Percentiles rank a stretch among this genome's conserved stretches.
Conservation (phyloP, 805 yeast species). For the Wickerhamiella azymoides region DNA sequence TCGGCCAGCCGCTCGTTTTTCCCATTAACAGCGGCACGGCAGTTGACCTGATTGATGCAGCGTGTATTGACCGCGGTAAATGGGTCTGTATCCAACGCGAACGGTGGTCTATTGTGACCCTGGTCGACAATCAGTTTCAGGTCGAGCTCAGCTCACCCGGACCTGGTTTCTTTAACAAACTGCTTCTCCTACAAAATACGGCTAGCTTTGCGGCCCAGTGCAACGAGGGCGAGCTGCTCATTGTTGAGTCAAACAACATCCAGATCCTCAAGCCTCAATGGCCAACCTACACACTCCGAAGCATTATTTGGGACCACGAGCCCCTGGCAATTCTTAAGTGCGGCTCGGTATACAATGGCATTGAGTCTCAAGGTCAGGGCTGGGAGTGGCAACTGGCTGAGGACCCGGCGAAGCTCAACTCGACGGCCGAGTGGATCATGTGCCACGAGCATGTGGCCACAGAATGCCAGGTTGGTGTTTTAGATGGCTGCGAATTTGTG, state of each 20-base stretch:
- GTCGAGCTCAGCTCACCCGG: constrained; percentile 7
- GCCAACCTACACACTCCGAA: constrained; percentile 1
- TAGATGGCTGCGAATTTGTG: background rate
- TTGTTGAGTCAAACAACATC: constrained; percentile 10
- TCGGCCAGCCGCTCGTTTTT: background rate
- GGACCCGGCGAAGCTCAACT: background rate
- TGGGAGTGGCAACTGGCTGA: background rate
- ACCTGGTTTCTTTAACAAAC: background rate
- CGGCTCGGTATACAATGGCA: background rate
- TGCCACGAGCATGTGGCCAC: background rate
- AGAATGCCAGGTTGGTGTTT: background rate
- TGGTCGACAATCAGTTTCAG: background rate
- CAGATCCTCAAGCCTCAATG: constrained; percentile 8
- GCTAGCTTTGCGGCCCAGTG: constrained; percentile 3
- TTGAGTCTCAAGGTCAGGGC: background rate
- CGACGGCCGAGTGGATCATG: background rate
- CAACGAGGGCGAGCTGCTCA: constrained; percentile 6
- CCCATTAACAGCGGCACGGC: background rate
- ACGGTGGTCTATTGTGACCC: constrained; percentile 7
- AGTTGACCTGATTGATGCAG: constrained; percentile 1
- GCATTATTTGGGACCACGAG: background rate
- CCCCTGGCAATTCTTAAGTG: background rate
- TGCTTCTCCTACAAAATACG: background rate
- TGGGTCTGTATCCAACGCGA: constrained; percentile 10
- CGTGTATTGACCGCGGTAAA: background rate